These are phyloP conservation scores for Mycena chlorophos DNA, from an alignment of 768 basidiomycete species.

Conservation along the genomic window DNA sequence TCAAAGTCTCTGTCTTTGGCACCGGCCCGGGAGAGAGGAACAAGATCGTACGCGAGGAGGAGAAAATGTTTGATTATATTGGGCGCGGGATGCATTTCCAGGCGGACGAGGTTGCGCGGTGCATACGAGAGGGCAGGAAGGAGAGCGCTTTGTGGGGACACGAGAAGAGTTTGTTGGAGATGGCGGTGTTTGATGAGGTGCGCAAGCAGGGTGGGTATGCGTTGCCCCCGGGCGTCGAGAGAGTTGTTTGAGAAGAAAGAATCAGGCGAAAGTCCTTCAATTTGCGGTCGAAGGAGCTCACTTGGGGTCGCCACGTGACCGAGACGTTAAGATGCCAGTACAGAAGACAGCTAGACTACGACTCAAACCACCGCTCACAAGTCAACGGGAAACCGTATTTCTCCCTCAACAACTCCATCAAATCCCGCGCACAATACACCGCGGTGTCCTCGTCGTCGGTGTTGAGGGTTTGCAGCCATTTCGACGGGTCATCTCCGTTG, in stretches of 20 bases:
- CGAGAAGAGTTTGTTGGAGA: conserved; percentile 76
- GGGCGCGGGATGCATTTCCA: conserved; percentile 83
- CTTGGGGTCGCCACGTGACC: too few species aligned
- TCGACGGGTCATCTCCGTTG: too few species aligned
- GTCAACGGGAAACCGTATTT: too few species aligned
- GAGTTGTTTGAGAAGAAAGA: conserved; percentile 41
- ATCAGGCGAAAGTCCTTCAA: too few species aligned
- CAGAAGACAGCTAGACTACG: too few species aligned
- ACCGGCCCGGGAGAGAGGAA: conserved; percentile 37
- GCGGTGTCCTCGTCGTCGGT: too few species aligned
- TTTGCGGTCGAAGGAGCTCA: too few species aligned
- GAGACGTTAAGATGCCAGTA: too few species aligned
- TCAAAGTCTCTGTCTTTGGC: conserved; percentile 62
- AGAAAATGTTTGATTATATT: conserved; percentile 53
- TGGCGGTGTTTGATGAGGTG: conserved; percentile 86
- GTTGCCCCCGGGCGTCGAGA: conserved; percentile 65
- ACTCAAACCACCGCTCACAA: too few species aligned
- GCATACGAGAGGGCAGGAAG: conserved; percentile 67
- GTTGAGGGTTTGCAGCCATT: too few species aligned
- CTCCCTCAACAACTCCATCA: too few species aligned
- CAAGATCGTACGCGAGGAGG: conserved; percentile 56
- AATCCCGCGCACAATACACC: too few species aligned
- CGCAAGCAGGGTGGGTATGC: conserved; percentile 67
- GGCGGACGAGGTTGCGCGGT: conserved; percentile 85
- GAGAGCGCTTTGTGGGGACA: conserved; percentile 78